These are phyloP conservation scores for Pterulicium gracile DNA, from an alignment of 1,284 basidiomycete genomes.

Conservation along the genomic window DNA sequence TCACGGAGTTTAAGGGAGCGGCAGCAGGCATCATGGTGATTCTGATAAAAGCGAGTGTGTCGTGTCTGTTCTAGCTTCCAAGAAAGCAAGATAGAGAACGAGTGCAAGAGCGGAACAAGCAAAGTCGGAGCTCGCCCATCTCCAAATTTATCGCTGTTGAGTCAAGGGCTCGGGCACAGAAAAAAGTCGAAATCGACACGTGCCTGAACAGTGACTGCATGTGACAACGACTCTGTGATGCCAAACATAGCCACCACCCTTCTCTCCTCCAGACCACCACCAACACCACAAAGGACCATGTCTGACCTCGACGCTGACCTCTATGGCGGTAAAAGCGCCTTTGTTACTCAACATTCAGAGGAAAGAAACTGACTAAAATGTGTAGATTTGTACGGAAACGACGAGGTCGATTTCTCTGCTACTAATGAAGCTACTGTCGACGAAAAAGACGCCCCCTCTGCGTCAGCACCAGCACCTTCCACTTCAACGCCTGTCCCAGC, in stretches of 20 bases:
- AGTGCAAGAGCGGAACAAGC: no score
- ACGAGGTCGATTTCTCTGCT: slow-evolving; percentile 46
- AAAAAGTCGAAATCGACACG: no score
- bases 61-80: no score
- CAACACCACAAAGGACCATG: slow-evolving; percentile 24
- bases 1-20: background rate
- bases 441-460: slow-evolving; percentile 13
- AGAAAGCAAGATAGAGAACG: no score
- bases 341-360: slow-evolving; percentile 2
- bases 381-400: slow-evolving; percentile 70
- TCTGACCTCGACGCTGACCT: slow-evolving; percentile 78
- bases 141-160: no score
- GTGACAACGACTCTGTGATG: background rate
- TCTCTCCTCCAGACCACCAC: background rate
- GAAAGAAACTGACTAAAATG: slow-evolving; percentile 1
- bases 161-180: no score
- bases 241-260: background rate
- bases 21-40: no score
- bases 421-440: slow-evolving; percentile 18
- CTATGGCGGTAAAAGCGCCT: slow-evolving; percentile 60
- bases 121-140: no score
- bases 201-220: background rate
- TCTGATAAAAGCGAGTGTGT: no score
- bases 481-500: slow-evolving; percentile 12
- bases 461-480: slow-evolving; percentile 10